Percentiles rank a stretch among this genome's conserved stretches.
Conservation (phyloP, 2,329 filamentous ascomycete genomes). For the Uncinocarpus reesii region DNA sequence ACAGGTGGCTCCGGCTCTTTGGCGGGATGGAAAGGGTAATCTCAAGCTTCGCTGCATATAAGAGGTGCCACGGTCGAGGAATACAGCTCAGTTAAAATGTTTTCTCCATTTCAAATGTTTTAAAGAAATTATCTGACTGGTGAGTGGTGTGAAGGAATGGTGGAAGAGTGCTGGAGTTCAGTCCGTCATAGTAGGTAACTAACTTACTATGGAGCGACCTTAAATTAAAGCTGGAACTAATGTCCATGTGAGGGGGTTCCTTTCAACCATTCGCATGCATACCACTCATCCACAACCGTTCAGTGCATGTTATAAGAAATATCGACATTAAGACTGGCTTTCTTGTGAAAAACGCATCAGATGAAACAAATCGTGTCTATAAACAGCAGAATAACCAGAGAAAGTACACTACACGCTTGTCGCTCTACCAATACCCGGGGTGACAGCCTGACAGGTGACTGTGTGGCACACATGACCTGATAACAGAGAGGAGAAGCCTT, state of each 20-base stretch:
- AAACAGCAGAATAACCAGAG: no score
- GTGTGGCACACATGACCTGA: no score
- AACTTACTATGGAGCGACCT: not conserved
- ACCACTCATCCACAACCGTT: not conserved
- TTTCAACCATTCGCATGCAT: not conserved
- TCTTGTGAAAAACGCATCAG: no score
- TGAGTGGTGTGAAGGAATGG: not conserved
- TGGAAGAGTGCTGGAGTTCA: not conserved
- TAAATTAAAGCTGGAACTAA: not conserved
- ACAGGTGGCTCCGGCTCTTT: conserved; percentile 5
- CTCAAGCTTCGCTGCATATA: not conserved
- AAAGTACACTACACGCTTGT: no score
- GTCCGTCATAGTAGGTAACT: not conserved
- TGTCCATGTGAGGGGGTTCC: not conserved
- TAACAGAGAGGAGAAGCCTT: no score
- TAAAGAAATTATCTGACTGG: not conserved
- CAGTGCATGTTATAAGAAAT: no score
- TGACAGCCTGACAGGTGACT: no score
- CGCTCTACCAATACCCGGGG: no score
- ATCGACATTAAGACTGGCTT: no score
- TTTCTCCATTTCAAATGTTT: not conserved
- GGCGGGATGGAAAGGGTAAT: not conserved
- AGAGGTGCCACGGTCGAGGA: not conserved
- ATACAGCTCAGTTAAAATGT: not conserved
- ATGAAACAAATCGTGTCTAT: no score